A percentile compares a stretch with the other conserved stretches of the same genome.
Conservation (phyloP, 2,329 filamentous ascomycete genomes). For the Berkeleyomyces basicola region DNA sequence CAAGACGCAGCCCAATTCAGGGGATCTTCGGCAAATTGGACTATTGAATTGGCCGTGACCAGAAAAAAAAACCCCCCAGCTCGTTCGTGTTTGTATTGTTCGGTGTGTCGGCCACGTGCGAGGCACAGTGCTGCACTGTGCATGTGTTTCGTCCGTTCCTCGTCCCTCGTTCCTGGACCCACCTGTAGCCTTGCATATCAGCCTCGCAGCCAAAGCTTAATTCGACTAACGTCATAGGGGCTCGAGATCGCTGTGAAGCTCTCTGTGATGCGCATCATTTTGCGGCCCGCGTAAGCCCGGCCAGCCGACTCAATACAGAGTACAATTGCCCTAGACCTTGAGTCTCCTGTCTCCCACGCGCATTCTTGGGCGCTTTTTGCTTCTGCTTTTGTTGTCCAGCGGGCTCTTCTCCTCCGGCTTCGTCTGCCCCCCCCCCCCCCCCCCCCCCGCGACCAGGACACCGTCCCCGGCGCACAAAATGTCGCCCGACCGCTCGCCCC, state of each 20-base stretch:
- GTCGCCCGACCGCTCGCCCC: constrained; percentile 15
- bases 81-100: no score
- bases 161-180: background rate
- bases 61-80: no score
- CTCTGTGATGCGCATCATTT: no score
- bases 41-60: background rate
- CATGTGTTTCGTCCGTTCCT: background rate
- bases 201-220: constrained; percentile 8
- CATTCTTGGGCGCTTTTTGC: no score
- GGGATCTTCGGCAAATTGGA: background rate
- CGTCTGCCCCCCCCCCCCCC: constrained; percentile 19
- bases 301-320: no score
- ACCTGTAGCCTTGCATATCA: constrained; percentile 6
- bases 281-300: no score
- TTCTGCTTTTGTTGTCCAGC: no score
- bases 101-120: no score
- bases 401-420: no score
- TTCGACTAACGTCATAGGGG: background rate
- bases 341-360: no score
- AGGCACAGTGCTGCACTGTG: background rate
- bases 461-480: constrained; percentile 17
- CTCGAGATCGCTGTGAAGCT: no score
- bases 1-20: background rate
- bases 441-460: constrained; percentile 20
- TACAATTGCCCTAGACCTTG: no score